These are phyloP conservation scores for Tieghemiomyces parasiticus DNA, from an alignment of 192 early-diverging fungal species.

Conservation along the genomic window DNA sequence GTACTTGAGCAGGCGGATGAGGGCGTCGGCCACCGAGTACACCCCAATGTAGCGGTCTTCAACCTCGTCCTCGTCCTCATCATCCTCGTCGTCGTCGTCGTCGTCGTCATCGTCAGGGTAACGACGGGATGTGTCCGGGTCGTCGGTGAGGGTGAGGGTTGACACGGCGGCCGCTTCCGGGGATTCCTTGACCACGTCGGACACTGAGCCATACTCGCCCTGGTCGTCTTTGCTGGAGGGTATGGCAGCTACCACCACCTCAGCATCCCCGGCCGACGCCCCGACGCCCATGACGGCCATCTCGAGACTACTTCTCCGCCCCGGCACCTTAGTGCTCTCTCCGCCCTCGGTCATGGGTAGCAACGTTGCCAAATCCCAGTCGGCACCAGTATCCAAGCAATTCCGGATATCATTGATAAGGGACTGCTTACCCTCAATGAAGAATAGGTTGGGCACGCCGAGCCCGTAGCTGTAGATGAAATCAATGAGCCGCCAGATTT, in stretches of 20 bases:
- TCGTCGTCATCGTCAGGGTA: no score
- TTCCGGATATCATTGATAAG: constrained; percentile 53
- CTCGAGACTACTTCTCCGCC: no score
- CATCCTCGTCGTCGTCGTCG: no score
- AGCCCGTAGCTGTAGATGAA: constrained; percentile 22
- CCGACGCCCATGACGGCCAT: no score
- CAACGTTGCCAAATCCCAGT: constrained; percentile 38
- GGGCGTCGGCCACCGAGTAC: constrained; percentile 16
- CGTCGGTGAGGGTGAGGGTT: no score
- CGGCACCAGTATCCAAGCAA: constrained; percentile 62
- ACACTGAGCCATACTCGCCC: no score
- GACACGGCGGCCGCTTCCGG: no score
- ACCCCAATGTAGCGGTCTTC: constrained; percentile 16
- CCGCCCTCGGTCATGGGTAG: constrained; percentile 12
- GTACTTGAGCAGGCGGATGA: constrained; percentile 53
- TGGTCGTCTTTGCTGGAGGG: no score
- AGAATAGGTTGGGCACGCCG: constrained; percentile 19
- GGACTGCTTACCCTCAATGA: constrained; percentile 37
- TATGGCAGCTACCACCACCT: no score
- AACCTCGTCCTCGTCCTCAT: constrained; percentile 17
- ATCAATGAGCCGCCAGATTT: constrained; percentile 28
- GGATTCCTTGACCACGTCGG: no score
- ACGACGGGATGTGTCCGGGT: no score
- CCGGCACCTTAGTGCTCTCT: constrained; percentile 5
- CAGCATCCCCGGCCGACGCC: no score